These are phyloP conservation scores for Rosa hybrid DNA, from an alignment of 331 rosid species.

Conservation along the genomic window DNA sequence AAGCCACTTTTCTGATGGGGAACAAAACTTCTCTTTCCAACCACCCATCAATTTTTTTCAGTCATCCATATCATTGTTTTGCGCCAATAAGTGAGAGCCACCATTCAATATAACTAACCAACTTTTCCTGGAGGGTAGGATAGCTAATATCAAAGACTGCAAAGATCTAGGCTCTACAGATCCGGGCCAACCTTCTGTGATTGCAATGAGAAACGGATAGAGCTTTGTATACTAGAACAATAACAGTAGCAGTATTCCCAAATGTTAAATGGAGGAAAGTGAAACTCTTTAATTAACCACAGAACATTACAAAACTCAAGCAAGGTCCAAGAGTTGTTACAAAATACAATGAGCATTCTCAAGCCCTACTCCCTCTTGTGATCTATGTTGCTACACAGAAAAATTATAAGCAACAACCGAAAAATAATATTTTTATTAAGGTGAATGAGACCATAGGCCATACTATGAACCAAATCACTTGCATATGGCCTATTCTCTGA, in stretches of 20 bases:
- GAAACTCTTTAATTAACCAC: slow-evolving; percentile 42
- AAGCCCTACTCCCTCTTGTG: slow-evolving; percentile 42
- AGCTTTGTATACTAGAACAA: neutral
- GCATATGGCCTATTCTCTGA: slow-evolving; percentile 33
- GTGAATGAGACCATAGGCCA: slow-evolving; percentile 38
- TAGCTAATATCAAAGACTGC: neutral
- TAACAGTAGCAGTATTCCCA: neutral
- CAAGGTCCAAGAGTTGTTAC: slow-evolving; percentile 45
- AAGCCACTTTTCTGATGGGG: neutral
- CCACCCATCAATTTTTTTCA: slow-evolving; percentile 15
- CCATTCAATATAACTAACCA: neutral
- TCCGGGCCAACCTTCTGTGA: neutral
- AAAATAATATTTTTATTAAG: slow-evolving; percentile 55
- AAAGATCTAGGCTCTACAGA: neutral
- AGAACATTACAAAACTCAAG: slow-evolving; percentile 47
- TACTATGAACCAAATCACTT: slow-evolving; percentile 37
- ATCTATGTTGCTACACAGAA: slow-evolving; percentile 39
- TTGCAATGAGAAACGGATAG: neutral
- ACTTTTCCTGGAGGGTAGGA: neutral
- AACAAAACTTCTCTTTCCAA: neutral
- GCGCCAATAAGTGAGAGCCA: neutral
- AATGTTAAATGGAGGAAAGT: slow-evolving; percentile 8
- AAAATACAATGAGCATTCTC: slow-evolving; percentile 39
- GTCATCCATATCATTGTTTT: neutral
- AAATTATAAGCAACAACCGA: slow-evolving; percentile 34